Evolutionary conservation across 371 early-diverging fungal species (phyloP).

Genomic region (Mortierella sp.): DNA sequence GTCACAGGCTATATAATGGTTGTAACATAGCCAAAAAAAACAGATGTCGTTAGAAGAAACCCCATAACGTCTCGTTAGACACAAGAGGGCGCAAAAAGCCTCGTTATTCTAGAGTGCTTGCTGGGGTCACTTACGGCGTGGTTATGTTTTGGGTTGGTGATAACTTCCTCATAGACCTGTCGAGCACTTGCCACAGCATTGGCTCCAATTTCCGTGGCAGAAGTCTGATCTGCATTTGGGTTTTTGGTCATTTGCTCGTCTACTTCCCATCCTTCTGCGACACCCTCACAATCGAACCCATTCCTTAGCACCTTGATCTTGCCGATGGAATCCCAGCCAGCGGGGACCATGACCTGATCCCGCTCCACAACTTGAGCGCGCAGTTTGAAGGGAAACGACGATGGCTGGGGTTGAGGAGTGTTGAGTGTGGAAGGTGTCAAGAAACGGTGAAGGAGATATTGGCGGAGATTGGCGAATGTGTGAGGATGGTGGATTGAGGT

Average conservation of each 20-base stretch:
- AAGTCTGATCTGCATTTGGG: slow-evolving; percentile 32
- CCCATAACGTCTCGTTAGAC: background rate
- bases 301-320: slow-evolving; percentile 82
- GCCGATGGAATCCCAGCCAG: slow-evolving; percentile 94
- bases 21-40: slow-evolving; percentile 6
- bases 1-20: slow-evolving; percentile 54
- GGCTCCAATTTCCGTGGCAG: slow-evolving; percentile 7
- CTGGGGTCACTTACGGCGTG: slow-evolving; percentile 38
- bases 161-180: slow-evolving; percentile 58
- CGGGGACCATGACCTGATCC: slow-evolving; percentile 87
- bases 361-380: slow-evolving; percentile 88
- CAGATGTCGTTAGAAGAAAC: background rate
- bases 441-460: slow-evolving; percentile 87
- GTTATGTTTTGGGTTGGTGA: slow-evolving; percentile 45
- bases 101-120: too few relatives aligned
- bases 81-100: too few relatives aligned
- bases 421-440: slow-evolving; percentile 56
- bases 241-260: background rate
- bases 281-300: slow-evolving; percentile 76
- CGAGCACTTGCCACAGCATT: slow-evolving; percentile 20
- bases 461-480: slow-evolving; percentile 80
- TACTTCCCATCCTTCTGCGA: slow-evolving; percentile 68
- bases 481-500: slow-evolving; percentile 85
- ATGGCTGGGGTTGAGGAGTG: slow-evolving; percentile 45
- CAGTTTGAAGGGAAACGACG: slow-evolving; percentile 68